Percentiles rank a stretch among this genome's conserved stretches.
Evolutionary conservation across 208 protist species (phyloP).

Genomic region (Polymyxa betae): DNA sequence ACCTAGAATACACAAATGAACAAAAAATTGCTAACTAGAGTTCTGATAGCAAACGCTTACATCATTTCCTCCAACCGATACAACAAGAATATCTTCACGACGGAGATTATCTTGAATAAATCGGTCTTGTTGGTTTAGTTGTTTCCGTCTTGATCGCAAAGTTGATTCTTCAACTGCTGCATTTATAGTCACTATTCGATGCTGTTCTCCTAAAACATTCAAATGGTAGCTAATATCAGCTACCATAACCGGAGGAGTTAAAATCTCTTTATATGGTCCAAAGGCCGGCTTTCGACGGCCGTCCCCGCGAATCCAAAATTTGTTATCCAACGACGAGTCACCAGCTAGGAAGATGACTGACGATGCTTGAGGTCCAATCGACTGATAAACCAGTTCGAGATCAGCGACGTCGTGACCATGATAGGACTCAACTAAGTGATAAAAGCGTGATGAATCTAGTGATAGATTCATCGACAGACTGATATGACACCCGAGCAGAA

Average conservation of each 20-base stretch:
- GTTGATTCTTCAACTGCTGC: slow-evolving; percentile 46
- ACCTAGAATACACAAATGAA: no score
- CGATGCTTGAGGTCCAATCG: background rate
- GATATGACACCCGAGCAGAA: no score
- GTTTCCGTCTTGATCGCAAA: background rate
- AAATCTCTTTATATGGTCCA: slow-evolving; percentile 28
- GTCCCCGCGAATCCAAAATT: slow-evolving; percentile 49
- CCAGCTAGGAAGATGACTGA: slow-evolving; percentile 54
- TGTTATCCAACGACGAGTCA: slow-evolving; percentile 56
- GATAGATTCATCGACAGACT: no score
- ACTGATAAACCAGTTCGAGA: background rate
- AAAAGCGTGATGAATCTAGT: no score
- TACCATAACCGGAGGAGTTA: background rate
- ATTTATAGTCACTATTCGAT: no score
- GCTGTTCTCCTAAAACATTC: background rate
- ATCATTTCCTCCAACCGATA: slow-evolving; percentile 58
- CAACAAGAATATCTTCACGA: slow-evolving; percentile 42
- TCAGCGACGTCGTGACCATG: background rate
- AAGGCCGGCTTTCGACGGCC: background rate
- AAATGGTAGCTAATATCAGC: slow-evolving; percentile 51
- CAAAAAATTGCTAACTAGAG: no score
- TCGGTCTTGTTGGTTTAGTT: slow-evolving; percentile 50
- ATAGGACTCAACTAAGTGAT: background rate
- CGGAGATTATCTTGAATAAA: slow-evolving; percentile 23
- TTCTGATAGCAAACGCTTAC: no score